Evolutionary conservation across 2,329 filamentous ascomycete species (phyloP), one percentile per base, ranked within the genome.

Genomic region (Fusarium odoratissimum): DNA sequence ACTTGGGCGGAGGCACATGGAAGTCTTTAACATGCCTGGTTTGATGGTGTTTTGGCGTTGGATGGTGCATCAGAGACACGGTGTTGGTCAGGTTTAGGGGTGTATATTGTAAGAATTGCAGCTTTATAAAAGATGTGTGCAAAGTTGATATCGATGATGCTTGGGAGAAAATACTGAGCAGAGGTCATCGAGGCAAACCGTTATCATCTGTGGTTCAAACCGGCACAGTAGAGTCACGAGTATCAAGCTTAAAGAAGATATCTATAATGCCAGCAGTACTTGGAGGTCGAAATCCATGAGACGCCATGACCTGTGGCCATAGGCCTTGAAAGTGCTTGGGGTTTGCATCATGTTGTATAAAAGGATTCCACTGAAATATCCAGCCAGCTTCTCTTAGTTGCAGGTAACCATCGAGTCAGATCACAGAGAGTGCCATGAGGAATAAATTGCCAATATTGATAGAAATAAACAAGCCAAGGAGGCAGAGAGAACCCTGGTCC

Each of bases 41-140:
- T 60, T 71, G 63, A 61, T 62, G 75, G 74, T 74, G 75, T 77
- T 77, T 75, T 64, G 75, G 75, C 75, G 75, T 77, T 77, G 72
- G 70, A 58, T 69, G 72, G 75, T 77, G 75, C 75, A 77, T 77
- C 74, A 77, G 60, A 77, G 69, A 55, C 59, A 75, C 68, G 72
- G 75, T 76, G 74, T 77, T 76, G 60, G 72, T 72, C 51, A 74
- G 68, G 72, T 72, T 72, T 57, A 60, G 21, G 64, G 58, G 57
- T 69, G 64, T 58, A 67, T 59, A 54, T 60, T 58, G 58, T 60
- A 58, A 48, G 58, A 54, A 70, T 67, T 67, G 46, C 58, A 52
- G 62, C 23, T 51, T 58, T 64, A 60, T 30, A 40, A 35, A 62
- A 38, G 35, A 52, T 38, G 38, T 23, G 16, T 19, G 31, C 30